Evolutionary conservation across 768 basidiomycete species (phyloP).

Genomic region (Podaxis carcinomalis): DNA sequence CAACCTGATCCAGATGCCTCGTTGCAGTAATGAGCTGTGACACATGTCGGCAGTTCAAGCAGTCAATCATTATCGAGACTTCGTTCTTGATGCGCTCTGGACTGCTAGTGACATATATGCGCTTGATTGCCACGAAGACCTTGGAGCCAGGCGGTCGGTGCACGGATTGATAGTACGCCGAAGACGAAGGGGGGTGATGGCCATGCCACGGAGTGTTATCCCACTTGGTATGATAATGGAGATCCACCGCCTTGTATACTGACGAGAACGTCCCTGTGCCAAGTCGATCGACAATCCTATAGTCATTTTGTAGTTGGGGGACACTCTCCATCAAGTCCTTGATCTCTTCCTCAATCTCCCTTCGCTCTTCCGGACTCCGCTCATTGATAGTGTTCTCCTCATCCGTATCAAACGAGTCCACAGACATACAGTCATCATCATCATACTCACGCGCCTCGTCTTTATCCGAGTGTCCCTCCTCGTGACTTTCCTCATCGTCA

Average conservation of each 20-base stretch:
- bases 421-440: constrained; percentile 12
- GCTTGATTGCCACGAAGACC: constrained; percentile 89
- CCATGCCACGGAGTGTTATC: constrained; percentile 75
- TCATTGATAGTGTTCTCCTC: constrained; percentile 58
- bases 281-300: constrained; percentile 82
- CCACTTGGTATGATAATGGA: constrained; percentile 65
- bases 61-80: constrained; percentile 82
- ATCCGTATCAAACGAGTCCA: constrained; percentile 36
- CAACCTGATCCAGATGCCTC: constrained; percentile 85
- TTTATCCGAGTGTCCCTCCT: constrained; percentile 17
- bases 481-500: constrained; percentile 15
- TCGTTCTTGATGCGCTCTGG: constrained; percentile 93
- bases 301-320: constrained; percentile 61
- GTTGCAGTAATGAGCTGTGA: constrained; percentile 96
- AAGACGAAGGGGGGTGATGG: constrained; percentile 54
- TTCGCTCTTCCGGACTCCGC: constrained; percentile 62
- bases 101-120: constrained; percentile 95
- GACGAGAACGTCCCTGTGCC: constrained; percentile 99
- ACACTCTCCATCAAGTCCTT: constrained; percentile 61
- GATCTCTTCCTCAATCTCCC: constrained; percentile 77
- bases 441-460: constrained; percentile 23
- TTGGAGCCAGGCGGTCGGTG: constrained; percentile 38
- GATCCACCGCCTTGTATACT: constrained; percentile 96
- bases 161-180: constrained; percentile 59
- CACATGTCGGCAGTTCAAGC: constrained; percentile 80